Base-by-base conservation (phyloP, 1,284 basidiomycete species). In the Apiotrichum laibachii region DNA sequence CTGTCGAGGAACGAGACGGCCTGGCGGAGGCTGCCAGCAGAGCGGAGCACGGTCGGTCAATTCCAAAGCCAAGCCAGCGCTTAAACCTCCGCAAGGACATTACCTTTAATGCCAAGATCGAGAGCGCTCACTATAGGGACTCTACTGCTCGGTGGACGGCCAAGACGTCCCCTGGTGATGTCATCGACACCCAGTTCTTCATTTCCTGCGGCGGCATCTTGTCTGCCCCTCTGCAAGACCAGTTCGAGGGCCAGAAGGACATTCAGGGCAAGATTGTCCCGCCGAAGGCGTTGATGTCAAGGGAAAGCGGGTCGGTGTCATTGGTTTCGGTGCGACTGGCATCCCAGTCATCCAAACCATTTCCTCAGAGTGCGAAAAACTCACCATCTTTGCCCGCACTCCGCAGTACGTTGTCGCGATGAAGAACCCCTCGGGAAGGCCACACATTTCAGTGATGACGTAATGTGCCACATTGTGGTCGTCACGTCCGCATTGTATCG, bases 341-440 rank as follows among this genome's bases (percentile, higher is more conserved):
- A 59, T 53, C 59, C 53, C 53, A 37, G 56, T 64, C 19, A 53
- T 62, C 53, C 62, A 65, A 55, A 10, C 46, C 13, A 47, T 50
- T 31, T 56, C 60, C 1, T 42, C 53, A 2, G 46, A 58, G 11
- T 49, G 46, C 35, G 55, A 39, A 19, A 31, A 59, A 7, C 40
- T 62, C 26, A 62, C 57, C 8, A 57, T 62, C 13, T 62, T 62
- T n/a, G 56, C 56, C 0, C 60, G 60, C 26, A 62, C 60, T 3
- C 60, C 60, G 22, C 56, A 58, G 31, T 62, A 62, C 51, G 50
- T 50, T 7, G 31, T 59, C 40, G 42, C 57, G 19, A 58, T 62
- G 56, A 58, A 59, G 56, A 62, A 62, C 54, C 60, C 56, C 10
- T n/a, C n/a, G n/a, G n/a, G n/a, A n/a, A n/a, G n/a, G n/a, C n/a